Conservation (phyloP, 2,329 filamentous ascomycete species). For the Niveomyces coronatus region DNA sequence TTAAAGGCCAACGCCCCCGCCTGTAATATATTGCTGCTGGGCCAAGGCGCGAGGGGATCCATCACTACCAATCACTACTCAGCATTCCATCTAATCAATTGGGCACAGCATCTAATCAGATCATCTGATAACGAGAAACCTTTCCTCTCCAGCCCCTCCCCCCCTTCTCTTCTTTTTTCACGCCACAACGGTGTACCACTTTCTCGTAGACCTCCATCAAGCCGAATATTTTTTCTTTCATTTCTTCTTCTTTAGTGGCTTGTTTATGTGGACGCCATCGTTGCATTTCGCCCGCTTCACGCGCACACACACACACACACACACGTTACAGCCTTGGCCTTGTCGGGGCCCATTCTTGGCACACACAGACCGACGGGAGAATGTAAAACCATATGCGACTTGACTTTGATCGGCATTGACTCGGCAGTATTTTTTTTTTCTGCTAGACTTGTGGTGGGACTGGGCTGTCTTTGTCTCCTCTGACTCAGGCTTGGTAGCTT, state of each 20-base stretch:
- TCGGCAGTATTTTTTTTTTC: too few relatives aligned
- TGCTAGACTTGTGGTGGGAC: too few relatives aligned
- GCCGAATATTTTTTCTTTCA: neutral
- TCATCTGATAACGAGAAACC: conserved; percentile 15
- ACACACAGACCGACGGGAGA: too few relatives aligned
- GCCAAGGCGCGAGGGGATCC: neutral
- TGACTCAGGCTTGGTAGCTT: too few relatives aligned
- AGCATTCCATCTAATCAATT: conserved; percentile 12
- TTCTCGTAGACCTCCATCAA: neutral
- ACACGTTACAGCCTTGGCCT: too few relatives aligned
- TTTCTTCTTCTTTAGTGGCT: neutral
- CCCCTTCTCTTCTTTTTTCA: neutral
- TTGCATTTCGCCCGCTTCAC: too few relatives aligned
- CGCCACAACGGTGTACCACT: neutral
- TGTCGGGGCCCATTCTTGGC: too few relatives aligned
- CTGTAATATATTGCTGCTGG: neutral
- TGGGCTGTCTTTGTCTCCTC: too few relatives aligned
- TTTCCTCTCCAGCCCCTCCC: neutral
- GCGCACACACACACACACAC: too few relatives aligned
- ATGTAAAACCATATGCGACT: too few relatives aligned
- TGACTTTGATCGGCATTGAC: too few relatives aligned
- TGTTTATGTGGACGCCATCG: neutral
- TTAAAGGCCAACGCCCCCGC: neutral
- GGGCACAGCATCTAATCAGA: conserved; percentile 15
- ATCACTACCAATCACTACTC: conserved; percentile 5